These are phyloP conservation scores for Talaromyces adpressus DNA, from an alignment of 495 filamentous ascomycete genomes.

Conservation along the genomic window DNA sequence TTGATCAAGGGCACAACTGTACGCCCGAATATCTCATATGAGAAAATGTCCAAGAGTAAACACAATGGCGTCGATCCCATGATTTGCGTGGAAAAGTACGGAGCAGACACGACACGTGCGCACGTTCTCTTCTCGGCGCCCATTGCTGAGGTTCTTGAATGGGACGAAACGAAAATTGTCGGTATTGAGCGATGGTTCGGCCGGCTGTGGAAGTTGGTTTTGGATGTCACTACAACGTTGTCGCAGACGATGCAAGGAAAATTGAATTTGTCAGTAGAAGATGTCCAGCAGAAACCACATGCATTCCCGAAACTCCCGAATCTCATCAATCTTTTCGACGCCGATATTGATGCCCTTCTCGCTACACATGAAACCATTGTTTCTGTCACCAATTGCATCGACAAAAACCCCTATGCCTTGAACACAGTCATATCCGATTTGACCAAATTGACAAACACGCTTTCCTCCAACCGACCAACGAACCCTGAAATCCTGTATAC, in stretches of 20 bases:
- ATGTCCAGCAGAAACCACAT: constrained; percentile 11
- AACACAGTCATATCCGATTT: constrained; percentile 80
- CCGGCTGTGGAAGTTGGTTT: constrained; percentile 54
- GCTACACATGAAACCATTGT: constrained; percentile 57
- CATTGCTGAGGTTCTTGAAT: constrained; percentile 73
- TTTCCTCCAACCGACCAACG: constrained; percentile 29
- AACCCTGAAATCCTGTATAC: constrained; percentile 29
- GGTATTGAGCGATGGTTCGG: constrained; percentile 75
- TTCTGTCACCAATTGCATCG: constrained; percentile 62
- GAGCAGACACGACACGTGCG: constrained; percentile 76
- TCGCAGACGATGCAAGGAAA: constrained; percentile 8
- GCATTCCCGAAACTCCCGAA: constrained; percentile 21
- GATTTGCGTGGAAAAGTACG: constrained; percentile 60
- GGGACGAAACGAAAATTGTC: constrained; percentile 77
- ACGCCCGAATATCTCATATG: constrained; percentile 55
- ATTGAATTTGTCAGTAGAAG: not conserved
- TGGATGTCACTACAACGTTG: constrained; percentile 13
- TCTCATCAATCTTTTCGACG: constrained; percentile 28
- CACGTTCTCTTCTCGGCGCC: constrained; percentile 86
- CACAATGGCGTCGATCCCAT: constrained; percentile 87
- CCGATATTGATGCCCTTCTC: constrained; percentile 53
- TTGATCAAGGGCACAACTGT: constrained; percentile 52
- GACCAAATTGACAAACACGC: constrained; percentile 66
- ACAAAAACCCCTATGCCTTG: constrained; percentile 57
- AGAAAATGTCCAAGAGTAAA: constrained; percentile 97